A percentile compares a stretch with the other conserved stretches of the same genome.
phyloP scores from a whole-genome alignment of 202 grass and related monocot species.

The Dendrocalamus latiflorus region DNA sequence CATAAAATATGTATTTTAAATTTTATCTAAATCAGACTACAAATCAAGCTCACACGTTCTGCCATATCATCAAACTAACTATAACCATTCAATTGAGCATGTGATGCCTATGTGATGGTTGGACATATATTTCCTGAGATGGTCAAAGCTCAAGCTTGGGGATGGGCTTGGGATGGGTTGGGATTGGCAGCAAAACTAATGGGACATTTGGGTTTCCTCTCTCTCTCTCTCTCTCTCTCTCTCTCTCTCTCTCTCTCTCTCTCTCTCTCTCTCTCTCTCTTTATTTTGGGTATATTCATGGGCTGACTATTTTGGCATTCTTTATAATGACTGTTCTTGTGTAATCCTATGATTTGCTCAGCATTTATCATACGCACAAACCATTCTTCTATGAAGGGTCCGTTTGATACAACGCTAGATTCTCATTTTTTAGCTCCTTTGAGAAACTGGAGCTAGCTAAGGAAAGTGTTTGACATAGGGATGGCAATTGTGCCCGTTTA shows the following conservation, averaged over 20 bases:
- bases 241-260: too few species aligned
- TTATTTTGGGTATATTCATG: not conserved
- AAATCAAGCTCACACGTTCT: not conserved
- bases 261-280: too few species aligned
- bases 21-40: too few species aligned
- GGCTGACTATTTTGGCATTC: not conserved
- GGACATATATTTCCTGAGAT: too few species aligned
- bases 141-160: not conserved
- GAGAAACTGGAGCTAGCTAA: too few species aligned
- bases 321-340: not conserved
- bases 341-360: not conserved
- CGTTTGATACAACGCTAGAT: too few species aligned
- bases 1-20: not conserved
- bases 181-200: not conserved
- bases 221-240: too few species aligned
- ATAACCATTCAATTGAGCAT: not conserved
- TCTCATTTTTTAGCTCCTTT: too few species aligned
- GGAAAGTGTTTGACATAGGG: too few species aligned
- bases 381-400: not conserved
- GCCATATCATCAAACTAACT: too few species aligned
- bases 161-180: not conserved
- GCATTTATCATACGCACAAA: not conserved
- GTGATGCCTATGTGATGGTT: not conserved
- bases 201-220: not conserved
- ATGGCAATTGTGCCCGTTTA: too few species aligned